These are phyloP conservation scores for Podila epigama DNA, from an alignment of 192 early-diverging fungal species.

Conservation along the genomic window DNA sequence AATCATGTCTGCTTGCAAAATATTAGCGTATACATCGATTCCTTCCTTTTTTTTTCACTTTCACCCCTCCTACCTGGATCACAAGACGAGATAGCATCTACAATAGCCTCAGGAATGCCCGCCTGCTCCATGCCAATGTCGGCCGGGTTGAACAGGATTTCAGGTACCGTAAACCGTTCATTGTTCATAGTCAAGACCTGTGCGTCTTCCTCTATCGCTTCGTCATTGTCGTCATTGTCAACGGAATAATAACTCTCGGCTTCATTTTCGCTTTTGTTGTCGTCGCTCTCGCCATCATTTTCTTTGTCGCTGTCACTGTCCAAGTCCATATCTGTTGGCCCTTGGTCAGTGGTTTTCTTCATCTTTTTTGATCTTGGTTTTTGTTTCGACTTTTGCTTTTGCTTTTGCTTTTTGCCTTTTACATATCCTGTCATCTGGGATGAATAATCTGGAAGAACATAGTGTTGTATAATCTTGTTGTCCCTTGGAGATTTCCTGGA, in stretches of 20 bases:
- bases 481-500: slow-evolving; percentile 53
- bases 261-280: background rate
- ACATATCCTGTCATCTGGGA: slow-evolving; percentile 61
- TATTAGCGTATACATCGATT: background rate
- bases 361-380: slow-evolving; percentile 4
- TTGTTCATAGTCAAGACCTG: slow-evolving; percentile 75
- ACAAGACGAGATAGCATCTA: slow-evolving; percentile 57
- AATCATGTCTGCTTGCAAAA: background rate
- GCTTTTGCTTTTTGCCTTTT: slow-evolving; percentile 33
- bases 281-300: background rate
- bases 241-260: background rate
- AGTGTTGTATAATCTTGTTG: slow-evolving; percentile 66
- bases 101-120: slow-evolving; percentile 73
- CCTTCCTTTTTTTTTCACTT: background rate
- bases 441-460: slow-evolving; percentile 72
- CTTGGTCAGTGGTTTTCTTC: background rate
- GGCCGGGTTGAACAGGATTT: slow-evolving; percentile 75
- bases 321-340: background rate
- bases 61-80: slow-evolving; percentile 51
- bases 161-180: slow-evolving; percentile 80
- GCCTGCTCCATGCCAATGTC: slow-evolving; percentile 78
- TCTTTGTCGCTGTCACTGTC: slow-evolving; percentile 2
- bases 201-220: slow-evolving; percentile 34
- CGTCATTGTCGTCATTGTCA: slow-evolving; percentile 18
- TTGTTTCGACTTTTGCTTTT: background rate